These are phyloP conservation scores for Sindora glabra DNA, from an alignment of 306 rosid species.

Conservation along the genomic window DNA sequence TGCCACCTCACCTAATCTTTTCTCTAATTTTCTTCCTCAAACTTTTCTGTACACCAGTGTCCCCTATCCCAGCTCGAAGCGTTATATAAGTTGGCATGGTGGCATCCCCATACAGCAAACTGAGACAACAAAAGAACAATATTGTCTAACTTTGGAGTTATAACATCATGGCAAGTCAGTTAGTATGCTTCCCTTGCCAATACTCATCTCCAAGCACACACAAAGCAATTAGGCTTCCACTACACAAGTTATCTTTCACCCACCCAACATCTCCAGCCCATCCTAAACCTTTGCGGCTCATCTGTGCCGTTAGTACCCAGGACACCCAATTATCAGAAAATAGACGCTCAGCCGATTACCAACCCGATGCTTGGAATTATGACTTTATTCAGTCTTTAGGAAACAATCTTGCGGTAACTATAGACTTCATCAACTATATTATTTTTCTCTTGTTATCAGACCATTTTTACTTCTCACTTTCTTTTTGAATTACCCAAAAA, in stretches of 20 bases:
- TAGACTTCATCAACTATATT: no score
- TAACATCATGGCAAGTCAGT: background rate
- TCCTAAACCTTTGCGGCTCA: background rate
- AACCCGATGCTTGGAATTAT: conserved; percentile 12
- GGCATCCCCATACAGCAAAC: no score
- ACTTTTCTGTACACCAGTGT: background rate
- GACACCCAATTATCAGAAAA: background rate
- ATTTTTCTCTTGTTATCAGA: no score
- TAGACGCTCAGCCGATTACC: conserved; percentile 17
- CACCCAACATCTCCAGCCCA: background rate
- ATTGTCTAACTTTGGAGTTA: no score
- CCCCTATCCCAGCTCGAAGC: background rate
- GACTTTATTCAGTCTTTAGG: background rate
- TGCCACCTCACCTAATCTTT: no score
- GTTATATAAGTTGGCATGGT: no score
- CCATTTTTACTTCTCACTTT: background rate
- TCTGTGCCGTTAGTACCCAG: background rate
- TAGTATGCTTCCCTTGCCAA: background rate
- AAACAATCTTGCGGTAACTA: background rate
- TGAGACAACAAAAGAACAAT: no score
- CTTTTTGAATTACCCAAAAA: no score
- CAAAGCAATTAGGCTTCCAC: background rate
- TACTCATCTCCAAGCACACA: background rate
- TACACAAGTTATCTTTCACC: background rate
- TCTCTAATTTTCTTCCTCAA: no score